Evolutionary conservation across 352 stramenopile species (phyloP), one percentile per base, ranked within the genome.

Genomic region (Phytophthora pluvialis): DNA sequence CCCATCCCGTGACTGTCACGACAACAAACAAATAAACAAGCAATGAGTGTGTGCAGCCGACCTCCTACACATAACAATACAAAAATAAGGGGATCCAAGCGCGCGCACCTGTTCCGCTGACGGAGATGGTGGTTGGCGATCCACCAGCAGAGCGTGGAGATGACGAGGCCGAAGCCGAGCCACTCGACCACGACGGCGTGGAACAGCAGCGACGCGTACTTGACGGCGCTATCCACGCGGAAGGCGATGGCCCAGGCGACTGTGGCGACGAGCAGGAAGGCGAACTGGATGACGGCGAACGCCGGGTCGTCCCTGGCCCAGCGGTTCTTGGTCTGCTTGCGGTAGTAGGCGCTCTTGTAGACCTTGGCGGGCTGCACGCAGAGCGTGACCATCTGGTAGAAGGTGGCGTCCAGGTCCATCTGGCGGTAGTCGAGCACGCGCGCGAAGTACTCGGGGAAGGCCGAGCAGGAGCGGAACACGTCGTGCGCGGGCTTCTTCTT

Each of bases 301-400:
- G 97, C 97, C 6, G 95, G 95, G 69, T 98, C 94, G 68, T 99
- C 98, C 47, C 98, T 77, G 15, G 97, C 97, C 98, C 98, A 99
- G 46, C 98, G 97, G 73, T 99, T 99, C 82, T 99, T 99, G 28
- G 97, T 99, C 76, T 99, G 84, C 60, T 93, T 93, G 54, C 84
- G 84, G 64, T 93, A 95, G 60, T 93, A 93, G 1, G 84, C 84
- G 60, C 85, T 95, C 66, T 93, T 93, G 72, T 93, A 96, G 32
- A 96, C 88, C 64, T 96, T 96, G 31, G 81, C 65, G 2, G 88
- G 88, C 59, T 93, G 81, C 46, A 93, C 75, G 46, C 82, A 94
- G 29, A 96, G 85, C 49, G 88, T 93, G 21, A 96, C 83, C 85
- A 96, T 95, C 50, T 96, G 88, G 60, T 94, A 94, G 65, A 94